Evolutionary conservation across 768 basidiomycete genomes (phyloP).

Genomic region (Hemileccinum impolitum): DNA sequence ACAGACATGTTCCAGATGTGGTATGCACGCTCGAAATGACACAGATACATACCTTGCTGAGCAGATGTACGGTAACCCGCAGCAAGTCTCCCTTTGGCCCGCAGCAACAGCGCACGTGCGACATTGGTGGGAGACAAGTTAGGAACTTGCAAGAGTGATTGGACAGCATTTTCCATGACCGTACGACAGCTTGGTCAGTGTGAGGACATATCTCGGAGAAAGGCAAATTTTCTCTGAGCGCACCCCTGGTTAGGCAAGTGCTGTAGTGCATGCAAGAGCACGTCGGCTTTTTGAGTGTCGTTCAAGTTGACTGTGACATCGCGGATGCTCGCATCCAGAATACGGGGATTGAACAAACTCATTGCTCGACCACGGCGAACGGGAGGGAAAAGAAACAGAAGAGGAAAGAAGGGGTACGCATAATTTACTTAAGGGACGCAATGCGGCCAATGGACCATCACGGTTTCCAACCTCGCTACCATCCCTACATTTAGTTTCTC

Average conservation of each 20-base stretch:
- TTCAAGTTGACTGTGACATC: slow-evolving; percentile 57
- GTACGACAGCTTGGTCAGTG: slow-evolving; percentile 42
- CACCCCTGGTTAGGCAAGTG: slow-evolving; percentile 72
- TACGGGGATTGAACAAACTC: slow-evolving; percentile 73
- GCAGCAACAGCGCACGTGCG: slow-evolving; percentile 59
- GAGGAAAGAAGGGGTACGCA: not conserved
- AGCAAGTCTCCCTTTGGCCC: slow-evolving; percentile 63
- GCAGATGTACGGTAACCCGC: slow-evolving; percentile 59
- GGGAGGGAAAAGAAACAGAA: not conserved
- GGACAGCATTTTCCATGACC: slow-evolving; percentile 70
- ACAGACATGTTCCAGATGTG: slow-evolving; percentile 5
- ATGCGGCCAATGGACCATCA: slow-evolving; percentile 16
- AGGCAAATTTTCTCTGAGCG: slow-evolving; percentile 17
- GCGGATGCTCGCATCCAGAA: slow-evolving; percentile 72
- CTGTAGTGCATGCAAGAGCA: slow-evolving; percentile 78
- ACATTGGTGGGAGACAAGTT: slow-evolving; percentile 48
- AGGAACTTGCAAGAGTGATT: slow-evolving; percentile 61
- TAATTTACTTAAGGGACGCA: slow-evolving; percentile 7
- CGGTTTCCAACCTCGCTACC: slow-evolving; percentile 8
- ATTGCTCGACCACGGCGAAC: slow-evolving; percentile 28
- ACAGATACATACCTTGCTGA: slow-evolving; percentile 62
- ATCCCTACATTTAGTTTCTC: slow-evolving; percentile 11
- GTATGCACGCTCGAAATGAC: not conserved
- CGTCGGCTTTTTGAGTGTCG: slow-evolving; percentile 65
- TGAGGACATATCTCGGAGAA: slow-evolving; percentile 8